Base-by-base conservation (phyloP, 1,139 yeast species). In the Pichia sp. region DNA sequence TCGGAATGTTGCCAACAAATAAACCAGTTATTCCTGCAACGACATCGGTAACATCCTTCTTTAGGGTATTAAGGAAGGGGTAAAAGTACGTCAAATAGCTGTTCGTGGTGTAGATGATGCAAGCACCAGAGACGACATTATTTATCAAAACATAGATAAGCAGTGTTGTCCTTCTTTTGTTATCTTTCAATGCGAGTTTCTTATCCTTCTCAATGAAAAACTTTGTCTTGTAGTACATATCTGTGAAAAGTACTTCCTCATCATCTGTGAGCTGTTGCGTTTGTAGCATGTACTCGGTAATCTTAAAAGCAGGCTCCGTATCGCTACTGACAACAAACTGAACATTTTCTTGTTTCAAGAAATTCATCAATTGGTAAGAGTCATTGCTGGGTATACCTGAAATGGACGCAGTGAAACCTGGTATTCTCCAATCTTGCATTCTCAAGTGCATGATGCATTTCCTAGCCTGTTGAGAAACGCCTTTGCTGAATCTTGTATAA, bases 1-100 rank as follows among this genome's bases (percentile, higher is more conserved):
- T n/a, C n/a, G n/a, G n/a, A n/a, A n/a, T n/a, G n/a, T n/a, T n/a
- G 46, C n/a, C 79, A 23, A 74, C 70, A 15, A 75, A 63, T 1
- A 77, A 67, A 2, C 77, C 80, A 22, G 75, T 62, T n/a, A 77
- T 60, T 1, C 76, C 79, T 9, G 80, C 80, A 17, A 72, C 62
- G 19, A 26, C 30, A 5, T 42, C 47, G 10, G 22, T 25, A 2
- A 29, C n/a, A 3, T 15, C 5, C 4, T 22, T 25, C 13, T 33
- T 19, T 5, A 38, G 32, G 6, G 35, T 25, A 9, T 57, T 50
- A 33, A 64, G 61, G 49, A 74, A 72, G 12, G 83, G 82, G 53
- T 62, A 74, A 51, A 61, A 72, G 38, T 64, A 64, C 10, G 77
- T 63, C 10, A 76, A 46, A 32, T 58, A 61, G 6, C 74, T 65